Evolutionary conservation across 768 basidiomycete species (phyloP).

Genomic region (Leccinum incarnatum): DNA sequence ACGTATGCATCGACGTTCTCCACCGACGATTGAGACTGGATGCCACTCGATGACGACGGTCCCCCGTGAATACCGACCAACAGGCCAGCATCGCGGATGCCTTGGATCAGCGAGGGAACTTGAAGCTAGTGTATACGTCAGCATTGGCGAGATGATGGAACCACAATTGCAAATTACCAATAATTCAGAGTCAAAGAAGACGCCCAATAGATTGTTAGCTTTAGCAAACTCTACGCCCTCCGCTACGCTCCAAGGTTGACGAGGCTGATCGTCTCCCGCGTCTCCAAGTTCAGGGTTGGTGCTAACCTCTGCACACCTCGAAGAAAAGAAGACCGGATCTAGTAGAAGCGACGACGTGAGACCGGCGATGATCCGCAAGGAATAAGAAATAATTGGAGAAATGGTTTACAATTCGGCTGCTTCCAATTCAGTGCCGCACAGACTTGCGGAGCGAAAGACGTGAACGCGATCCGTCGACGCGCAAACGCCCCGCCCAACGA

Average conservation of each 20-base stretch:
- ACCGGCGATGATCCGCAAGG: conserved; percentile 20
- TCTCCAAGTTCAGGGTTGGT: conserved; percentile 35
- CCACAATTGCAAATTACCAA: conserved; percentile 52
- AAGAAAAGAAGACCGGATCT: conserved; percentile 96
- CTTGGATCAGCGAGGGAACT: conserved; percentile 87
- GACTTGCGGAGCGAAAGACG: conserved; percentile 86
- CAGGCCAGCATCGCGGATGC: conserved; percentile 84
- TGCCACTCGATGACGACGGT: conserved; percentile 41
- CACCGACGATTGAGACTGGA: conserved; percentile 38
- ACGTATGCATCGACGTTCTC: conserved; percentile 69
- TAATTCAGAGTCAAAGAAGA: conserved; percentile 84
- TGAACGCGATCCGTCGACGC: conserved; percentile 84
- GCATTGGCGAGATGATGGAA: conserved; percentile 11
- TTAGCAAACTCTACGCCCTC: conserved; percentile 93
- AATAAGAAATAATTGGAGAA: conserved; percentile 9
- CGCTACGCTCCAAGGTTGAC: conserved; percentile 66
- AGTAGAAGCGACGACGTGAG: conserved; percentile 23
- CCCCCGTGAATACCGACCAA: conserved; percentile 83
- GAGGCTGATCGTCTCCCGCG: conserved; percentile 47
- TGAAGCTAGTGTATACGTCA: conserved; percentile 46
- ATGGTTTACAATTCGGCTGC: conserved; percentile 92
- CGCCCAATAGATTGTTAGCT: conserved; percentile 87
- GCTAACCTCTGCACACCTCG: conserved; percentile 71
- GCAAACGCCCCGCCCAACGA: conserved; percentile 47
- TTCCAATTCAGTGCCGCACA: conserved; percentile 97